Percentiles rank a stretch among this genome's conserved stretches.
phyloP scores from a whole-genome alignment of 2,329 filamentous ascomycete species.

The Stachybotrys chartarum region DNA sequence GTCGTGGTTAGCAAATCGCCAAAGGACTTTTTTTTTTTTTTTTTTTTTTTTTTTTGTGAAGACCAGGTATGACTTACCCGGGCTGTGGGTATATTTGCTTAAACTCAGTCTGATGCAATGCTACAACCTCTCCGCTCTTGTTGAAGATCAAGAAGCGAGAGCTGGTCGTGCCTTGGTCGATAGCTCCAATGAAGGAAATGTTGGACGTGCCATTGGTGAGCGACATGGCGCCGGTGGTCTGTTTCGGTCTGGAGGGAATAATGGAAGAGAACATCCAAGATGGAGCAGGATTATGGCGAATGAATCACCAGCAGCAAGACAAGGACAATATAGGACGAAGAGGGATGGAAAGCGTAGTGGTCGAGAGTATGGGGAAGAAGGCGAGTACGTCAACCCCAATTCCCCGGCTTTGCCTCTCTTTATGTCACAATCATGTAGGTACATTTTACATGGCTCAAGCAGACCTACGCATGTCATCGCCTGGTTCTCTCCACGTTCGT shows the following conservation, averaged over 20 bases:
- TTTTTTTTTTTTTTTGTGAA: too few relatives aligned
- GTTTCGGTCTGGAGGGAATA: slow-evolving; percentile 10
- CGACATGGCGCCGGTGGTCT: slow-evolving; percentile 21
- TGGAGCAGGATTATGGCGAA: slow-evolving; percentile 1
- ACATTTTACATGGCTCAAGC: not conserved
- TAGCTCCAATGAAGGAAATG: slow-evolving; percentile 59
- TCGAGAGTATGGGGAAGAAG: not conserved
- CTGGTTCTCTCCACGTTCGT: not conserved
- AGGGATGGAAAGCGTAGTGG: not conserved
- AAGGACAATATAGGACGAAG: not conserved
- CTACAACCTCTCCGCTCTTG: slow-evolving; percentile 59
- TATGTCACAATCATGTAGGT: not conserved
- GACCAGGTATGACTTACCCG: slow-evolving; percentile 44
- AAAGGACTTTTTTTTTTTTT: not conserved
- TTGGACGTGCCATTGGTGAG: slow-evolving; percentile 15
- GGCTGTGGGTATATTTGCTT: slow-evolving; percentile 67
- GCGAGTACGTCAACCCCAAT: not conserved
- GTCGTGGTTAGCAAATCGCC: not conserved
- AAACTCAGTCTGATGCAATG: slow-evolving; percentile 70
- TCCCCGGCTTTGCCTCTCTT: not conserved
- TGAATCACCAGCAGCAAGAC: slow-evolving; percentile 1
- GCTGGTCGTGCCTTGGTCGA: slow-evolving; percentile 75
- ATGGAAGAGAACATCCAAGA: slow-evolving; percentile 16
- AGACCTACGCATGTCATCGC: not conserved
- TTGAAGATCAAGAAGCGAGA: slow-evolving; percentile 76